phyloP scores from a whole-genome alignment of 495 filamentous ascomycete species.

The Corynascus novoguineensis region DNA sequence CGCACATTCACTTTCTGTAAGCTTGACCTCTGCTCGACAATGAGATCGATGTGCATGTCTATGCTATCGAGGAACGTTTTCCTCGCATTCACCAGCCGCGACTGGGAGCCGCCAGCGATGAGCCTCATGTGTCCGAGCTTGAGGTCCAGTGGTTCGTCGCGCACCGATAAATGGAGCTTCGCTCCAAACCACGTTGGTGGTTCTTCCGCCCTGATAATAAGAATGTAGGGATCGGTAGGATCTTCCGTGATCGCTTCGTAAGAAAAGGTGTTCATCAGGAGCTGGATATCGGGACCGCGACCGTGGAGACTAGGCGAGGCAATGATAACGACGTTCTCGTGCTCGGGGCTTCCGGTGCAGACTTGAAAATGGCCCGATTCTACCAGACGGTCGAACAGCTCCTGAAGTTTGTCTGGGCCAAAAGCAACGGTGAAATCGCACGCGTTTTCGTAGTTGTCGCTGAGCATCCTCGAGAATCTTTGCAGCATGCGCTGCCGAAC shows the following conservation, averaged over 20 bases:
- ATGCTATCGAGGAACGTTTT: conserved; percentile 67
- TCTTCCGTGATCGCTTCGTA: conserved; percentile 74
- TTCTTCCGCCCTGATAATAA: conserved; percentile 78
- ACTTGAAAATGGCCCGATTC: conserved; percentile 83
- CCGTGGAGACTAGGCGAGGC: conserved; percentile 73
- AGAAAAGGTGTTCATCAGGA: conserved; percentile 81
- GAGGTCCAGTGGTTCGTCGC: conserved; percentile 76
- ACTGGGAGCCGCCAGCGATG: conserved; percentile 80
- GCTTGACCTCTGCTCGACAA: conserved; percentile 89
- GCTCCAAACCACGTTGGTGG: conserved; percentile 78
- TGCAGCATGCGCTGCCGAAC: conserved; percentile 80
- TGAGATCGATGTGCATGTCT: conserved; percentile 74
- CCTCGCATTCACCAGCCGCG: conserved; percentile 71
- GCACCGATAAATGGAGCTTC: conserved; percentile 60
- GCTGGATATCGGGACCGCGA: conserved; percentile 71
- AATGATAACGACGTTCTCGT: conserved; percentile 74
- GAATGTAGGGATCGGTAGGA: conserved; percentile 67
- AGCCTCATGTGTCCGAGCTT: conserved; percentile 82
- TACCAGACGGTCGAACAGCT: conserved; percentile 76
- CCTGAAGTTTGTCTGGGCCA: conserved; percentile 55
- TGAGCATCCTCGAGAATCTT: conserved; percentile 76
- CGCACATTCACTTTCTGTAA: conserved; percentile 85
- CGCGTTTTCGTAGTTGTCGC: conserved; percentile 90
- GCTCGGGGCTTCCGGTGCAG: conserved; percentile 57
- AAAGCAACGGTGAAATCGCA: conserved; percentile 86